phyloP scores from a whole-genome alignment of 2,329 filamentous ascomycete genomes.

The Chaetomiaceae sp. region DNA sequence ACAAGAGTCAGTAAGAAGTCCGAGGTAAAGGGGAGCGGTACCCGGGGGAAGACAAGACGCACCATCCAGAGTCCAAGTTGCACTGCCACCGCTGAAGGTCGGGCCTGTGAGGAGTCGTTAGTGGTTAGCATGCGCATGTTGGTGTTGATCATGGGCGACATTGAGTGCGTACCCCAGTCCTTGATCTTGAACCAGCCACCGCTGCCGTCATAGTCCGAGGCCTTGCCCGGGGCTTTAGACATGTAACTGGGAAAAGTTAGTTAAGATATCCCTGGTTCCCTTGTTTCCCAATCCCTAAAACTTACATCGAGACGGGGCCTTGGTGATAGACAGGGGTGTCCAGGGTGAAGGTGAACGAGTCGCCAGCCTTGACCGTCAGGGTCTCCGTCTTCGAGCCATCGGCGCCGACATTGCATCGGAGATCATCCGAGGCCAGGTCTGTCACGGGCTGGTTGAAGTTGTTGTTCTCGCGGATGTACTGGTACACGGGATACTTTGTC shows the following conservation, averaged over 20 bases:
- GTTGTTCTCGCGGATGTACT: slow-evolving; percentile 43
- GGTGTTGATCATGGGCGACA: too few relatives aligned
- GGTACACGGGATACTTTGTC: slow-evolving; percentile 31
- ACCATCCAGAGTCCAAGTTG: slow-evolving; percentile 16
- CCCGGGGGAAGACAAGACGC: neutral
- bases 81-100: slow-evolving; percentile 8
- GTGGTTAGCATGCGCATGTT: too few relatives aligned
- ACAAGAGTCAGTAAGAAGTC: too few relatives aligned
- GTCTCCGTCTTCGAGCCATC: slow-evolving; percentile 33
- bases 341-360: slow-evolving; percentile 37
- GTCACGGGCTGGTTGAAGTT: slow-evolving; percentile 48
- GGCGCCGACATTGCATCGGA: slow-evolving; percentile 38
- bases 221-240: slow-evolving; percentile 37
- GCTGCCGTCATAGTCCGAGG: slow-evolving; percentile 35
- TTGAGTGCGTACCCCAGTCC: slow-evolving; percentile 28
- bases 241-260: slow-evolving; percentile 34
- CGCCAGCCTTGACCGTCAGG: slow-evolving; percentile 34
- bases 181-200: slow-evolving; percentile 42
- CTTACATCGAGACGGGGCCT: slow-evolving; percentile 24
- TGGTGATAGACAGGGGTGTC: slow-evolving; percentile 42
- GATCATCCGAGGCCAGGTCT: slow-evolving; percentile 35
- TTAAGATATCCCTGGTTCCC: too few relatives aligned
- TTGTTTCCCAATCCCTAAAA: neutral
- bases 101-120: slow-evolving; percentile 10
- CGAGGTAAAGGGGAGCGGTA: neutral